These are phyloP conservation scores for Oemleria cerasiformis DNA, from an alignment of 306 rosid species.

Conservation along the genomic window DNA sequence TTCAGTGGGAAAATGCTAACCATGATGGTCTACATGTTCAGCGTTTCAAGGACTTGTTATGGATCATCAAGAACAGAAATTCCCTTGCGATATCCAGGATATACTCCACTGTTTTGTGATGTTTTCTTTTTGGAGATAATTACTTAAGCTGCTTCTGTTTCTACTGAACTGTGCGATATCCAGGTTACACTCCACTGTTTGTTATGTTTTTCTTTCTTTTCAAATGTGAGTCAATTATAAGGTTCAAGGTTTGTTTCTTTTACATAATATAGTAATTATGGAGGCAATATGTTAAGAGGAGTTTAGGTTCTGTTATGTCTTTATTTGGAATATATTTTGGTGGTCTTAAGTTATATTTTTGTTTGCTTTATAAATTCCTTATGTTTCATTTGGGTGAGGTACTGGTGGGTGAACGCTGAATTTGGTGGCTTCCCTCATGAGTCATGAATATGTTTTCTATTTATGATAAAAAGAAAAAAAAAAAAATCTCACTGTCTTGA, in stretches of 20 bases:
- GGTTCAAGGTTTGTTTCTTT: background rate
- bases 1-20: background rate
- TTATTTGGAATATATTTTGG: background rate
- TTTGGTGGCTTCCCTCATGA: background rate
- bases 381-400: background rate
- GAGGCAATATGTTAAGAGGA: background rate
- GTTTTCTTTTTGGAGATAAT: too few relatives aligned
- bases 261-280: background rate
- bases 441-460: background rate
- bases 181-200: slow-evolving; percentile 59
- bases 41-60: background rate
- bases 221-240: slow-evolving; percentile 45
- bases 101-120: too few relatives aligned
- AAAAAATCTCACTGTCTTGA: background rate
- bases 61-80: background rate
- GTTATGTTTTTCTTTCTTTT: slow-evolving; percentile 49
- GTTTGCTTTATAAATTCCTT: background rate
- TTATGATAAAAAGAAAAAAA: background rate
- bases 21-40: background rate
- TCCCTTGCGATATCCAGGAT: too few relatives aligned
- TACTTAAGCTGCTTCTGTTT: slow-evolving; percentile 39
- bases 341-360: background rate
- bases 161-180: slow-evolving; percentile 38
- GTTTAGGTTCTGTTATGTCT: background rate
- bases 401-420: background rate